A percentile compares a stretch with the other conserved stretches of the same genome.
phyloP scores from a whole-genome alignment of 140 eudicot species.

The Cichorium intybus region DNA sequence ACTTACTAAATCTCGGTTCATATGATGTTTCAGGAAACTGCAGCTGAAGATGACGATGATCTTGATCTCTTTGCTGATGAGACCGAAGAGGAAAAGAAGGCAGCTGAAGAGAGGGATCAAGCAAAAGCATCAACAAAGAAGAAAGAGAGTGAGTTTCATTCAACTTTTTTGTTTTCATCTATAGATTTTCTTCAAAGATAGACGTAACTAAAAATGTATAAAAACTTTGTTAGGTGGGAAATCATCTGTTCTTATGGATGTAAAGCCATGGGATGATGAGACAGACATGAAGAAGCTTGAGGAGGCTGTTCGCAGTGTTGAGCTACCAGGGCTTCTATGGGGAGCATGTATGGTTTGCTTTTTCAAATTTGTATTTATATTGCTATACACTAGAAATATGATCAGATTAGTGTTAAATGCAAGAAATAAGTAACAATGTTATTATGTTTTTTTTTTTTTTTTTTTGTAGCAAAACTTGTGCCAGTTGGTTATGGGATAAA shows the following conservation, averaged over 20 bases:
- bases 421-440: too few species aligned
- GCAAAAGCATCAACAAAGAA: conserved; percentile 80
- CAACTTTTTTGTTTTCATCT: neutral
- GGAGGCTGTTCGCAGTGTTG: conserved; percentile 88
- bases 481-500: conserved; percentile 96
- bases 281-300: conserved; percentile 98
- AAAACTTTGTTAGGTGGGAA: conserved; percentile 64
- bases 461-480: conserved; percentile 71
- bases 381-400: neutral
- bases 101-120: conserved; percentile 80
- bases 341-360: conserved; percentile 77
- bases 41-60: conserved; percentile 83
- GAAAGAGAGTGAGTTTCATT: conserved; percentile 86
- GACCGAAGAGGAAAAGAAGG: conserved; percentile 94
- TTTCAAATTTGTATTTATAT: neutral
- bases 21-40: conserved; percentile 46
- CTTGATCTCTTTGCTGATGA: conserved; percentile 96
- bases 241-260: conserved; percentile 92
- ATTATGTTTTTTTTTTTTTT: too few species aligned
- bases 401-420: too few species aligned
- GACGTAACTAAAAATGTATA: neutral
- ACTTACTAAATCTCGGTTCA: neutral
- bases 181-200: neutral
- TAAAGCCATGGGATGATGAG: conserved; percentile 99
- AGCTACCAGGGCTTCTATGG: conserved; percentile 84